phyloP scores from a whole-genome alignment of 1,284 basidiomycete genomes.

The Phellopilus nigrolimitatus region DNA sequence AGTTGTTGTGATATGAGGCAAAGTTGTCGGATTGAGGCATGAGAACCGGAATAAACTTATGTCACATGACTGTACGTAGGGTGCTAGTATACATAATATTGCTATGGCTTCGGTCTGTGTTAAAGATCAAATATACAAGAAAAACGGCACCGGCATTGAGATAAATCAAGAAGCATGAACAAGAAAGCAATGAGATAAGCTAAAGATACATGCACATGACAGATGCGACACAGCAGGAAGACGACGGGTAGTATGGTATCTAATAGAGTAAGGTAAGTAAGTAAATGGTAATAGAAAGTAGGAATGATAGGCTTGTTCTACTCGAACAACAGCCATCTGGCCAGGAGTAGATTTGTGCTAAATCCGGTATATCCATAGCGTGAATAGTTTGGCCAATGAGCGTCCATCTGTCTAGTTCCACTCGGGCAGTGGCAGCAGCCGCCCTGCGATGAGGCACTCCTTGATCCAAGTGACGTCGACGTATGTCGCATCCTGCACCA shows the following conservation, averaged over 20 bases:
- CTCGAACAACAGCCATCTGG: background rate
- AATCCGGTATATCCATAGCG: too few relatives aligned
- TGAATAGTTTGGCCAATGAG: too few relatives aligned
- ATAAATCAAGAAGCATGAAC: background rate
- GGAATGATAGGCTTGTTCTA: background rate
- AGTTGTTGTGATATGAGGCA: too few relatives aligned
- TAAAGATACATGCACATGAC: background rate
- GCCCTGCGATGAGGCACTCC: conserved; percentile 65
- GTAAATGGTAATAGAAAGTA: background rate
- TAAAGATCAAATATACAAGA: conserved; percentile 1
- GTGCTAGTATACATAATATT: conserved; percentile 5
- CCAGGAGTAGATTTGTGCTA: background rate
- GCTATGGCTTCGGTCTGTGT: background rate
- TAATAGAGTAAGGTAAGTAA: background rate
- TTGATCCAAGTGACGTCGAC: conserved; percentile 74
- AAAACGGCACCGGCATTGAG: background rate
- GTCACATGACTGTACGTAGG: conserved; percentile 1
- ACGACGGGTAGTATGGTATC: background rate
- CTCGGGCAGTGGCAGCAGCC: conserved; percentile 34
- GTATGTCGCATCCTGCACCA: conserved; percentile 30
- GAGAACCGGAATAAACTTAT: too few relatives aligned
- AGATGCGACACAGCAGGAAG: background rate
- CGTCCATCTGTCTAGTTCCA: conserved; percentile 1
- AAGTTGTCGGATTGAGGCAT: too few relatives aligned
- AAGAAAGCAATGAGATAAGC: background rate